These are phyloP conservation scores for Cryomyces antarcticus DNA, from an alignment of 495 filamentous ascomycete species.

Conservation along the genomic window DNA sequence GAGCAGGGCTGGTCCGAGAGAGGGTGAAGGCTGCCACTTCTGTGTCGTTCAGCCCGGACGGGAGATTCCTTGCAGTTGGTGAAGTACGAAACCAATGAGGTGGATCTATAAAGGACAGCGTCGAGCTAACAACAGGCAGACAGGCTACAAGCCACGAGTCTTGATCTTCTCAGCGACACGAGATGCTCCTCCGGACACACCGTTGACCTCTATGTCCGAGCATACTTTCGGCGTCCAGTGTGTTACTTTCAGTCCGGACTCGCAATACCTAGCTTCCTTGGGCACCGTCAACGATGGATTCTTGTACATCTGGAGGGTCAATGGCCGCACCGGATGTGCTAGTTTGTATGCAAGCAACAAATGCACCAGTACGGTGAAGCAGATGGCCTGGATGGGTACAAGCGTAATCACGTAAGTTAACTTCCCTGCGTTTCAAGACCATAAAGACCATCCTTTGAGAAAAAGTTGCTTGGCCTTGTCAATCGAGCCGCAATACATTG, in stretches of 20 bases:
- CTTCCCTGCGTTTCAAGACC: background rate
- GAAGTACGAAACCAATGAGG: too few relatives aligned
- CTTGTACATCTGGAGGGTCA: conserved; percentile 76
- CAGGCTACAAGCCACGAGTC: conserved; percentile 80
- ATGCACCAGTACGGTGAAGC: conserved; percentile 64
- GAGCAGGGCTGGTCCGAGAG: conserved; percentile 68
- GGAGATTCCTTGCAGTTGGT: conserved; percentile 73
- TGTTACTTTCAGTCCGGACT: conserved; percentile 75
- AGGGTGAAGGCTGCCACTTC: conserved; percentile 93
- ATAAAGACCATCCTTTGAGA: background rate
- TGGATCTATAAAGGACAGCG: too few relatives aligned
- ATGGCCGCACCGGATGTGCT: conserved; percentile 62
- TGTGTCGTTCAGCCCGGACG: conserved; percentile 77
- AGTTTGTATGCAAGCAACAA: conserved; percentile 82
- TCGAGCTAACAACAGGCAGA: conserved; percentile 25
- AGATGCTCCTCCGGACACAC: conserved; percentile 57
- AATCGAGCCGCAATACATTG: too few relatives aligned
- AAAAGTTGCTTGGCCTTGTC: too few relatives aligned
- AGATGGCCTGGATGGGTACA: conserved; percentile 74
- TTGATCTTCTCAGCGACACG: conserved; percentile 65
- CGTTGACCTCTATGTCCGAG: conserved; percentile 69
- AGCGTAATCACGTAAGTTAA: conserved; percentile 40
- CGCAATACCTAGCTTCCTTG: conserved; percentile 70
- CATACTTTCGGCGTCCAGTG: conserved; percentile 79
- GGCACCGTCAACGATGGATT: conserved; percentile 85